Percentiles rank a stretch among this genome's conserved stretches.
Evolutionary conservation across 139 green algal genomes (phyloP).

Genomic region (Closterium sp.): DNA sequence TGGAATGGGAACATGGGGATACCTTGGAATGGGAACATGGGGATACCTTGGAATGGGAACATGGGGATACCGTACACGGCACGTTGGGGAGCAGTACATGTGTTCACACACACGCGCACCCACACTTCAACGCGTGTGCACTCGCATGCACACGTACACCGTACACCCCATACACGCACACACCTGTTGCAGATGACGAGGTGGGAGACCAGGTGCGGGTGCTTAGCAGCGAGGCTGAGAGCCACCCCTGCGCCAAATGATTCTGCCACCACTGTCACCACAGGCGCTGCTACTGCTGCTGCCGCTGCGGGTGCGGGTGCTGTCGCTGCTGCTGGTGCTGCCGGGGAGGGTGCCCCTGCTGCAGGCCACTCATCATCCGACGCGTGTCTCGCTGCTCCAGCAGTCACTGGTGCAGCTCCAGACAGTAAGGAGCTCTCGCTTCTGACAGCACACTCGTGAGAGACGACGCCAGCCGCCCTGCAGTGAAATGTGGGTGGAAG

Average conservation of each 20-base stretch:
- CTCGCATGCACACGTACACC: background rate
- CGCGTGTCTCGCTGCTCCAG: background rate
- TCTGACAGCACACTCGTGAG: too few relatives aligned
- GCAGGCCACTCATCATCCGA: background rate
- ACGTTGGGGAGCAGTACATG: too few relatives aligned
- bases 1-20: too few relatives aligned
- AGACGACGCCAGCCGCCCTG: too few relatives aligned
- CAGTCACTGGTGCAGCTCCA: too few relatives aligned
- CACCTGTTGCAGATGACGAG: slow-evolving; percentile 41
- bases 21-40: too few relatives aligned
- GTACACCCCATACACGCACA: too few relatives aligned
- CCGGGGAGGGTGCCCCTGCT: background rate
- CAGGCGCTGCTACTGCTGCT: background rate
- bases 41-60: too few relatives aligned
- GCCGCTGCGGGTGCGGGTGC: background rate
- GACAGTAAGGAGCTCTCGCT: too few relatives aligned
- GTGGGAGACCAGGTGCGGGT: background rate
- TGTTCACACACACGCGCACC: background rate
- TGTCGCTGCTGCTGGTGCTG: background rate
- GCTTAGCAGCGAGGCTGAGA: background rate
- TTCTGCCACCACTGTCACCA: slow-evolving; percentile 30
- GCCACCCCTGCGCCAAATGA: slow-evolving; percentile 24
- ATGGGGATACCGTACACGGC: too few relatives aligned
- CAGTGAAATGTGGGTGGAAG: too few relatives aligned
- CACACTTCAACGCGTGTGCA: background rate